Conservation (phyloP, 768 basidiomycete genomes). For the Lactarius pseudohatsudake region DNA sequence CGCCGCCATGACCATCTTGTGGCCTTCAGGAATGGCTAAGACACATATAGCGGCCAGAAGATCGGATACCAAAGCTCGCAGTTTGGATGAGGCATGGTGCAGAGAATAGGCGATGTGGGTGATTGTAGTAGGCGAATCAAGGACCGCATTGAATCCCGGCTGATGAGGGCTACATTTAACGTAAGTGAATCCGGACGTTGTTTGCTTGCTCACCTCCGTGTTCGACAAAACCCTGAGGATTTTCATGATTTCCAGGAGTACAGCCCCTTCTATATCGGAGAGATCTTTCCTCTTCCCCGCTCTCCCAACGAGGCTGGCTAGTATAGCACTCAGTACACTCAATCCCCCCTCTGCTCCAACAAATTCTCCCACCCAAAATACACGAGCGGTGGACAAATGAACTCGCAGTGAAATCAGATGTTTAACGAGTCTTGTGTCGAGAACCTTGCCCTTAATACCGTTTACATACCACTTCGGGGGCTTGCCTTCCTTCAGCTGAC, state of each 20-base stretch:
- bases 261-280: conserved; percentile 64
- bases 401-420: conserved; percentile 81
- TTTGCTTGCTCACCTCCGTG: conserved; percentile 60
- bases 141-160: conserved; percentile 70
- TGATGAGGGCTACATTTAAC: conserved; percentile 36
- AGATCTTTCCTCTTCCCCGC: conserved; percentile 60
- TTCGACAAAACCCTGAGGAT: conserved; percentile 83
- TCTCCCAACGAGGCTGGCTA: conserved; percentile 64
- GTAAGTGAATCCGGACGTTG: conserved; percentile 1
- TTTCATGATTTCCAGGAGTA: conserved; percentile 72
- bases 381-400: conserved; percentile 77
- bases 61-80: conserved; percentile 69
- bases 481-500: conserved; percentile 41
- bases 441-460: conserved; percentile 53
- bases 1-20: conserved; percentile 71
- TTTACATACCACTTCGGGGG: conserved; percentile 65
- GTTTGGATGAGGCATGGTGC: conserved; percentile 61
- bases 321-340: conserved; percentile 54
- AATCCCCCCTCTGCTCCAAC: conserved; percentile 65
- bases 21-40: conserved; percentile 67
- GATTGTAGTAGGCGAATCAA: conserved; percentile 62
- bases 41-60: conserved; percentile 83
- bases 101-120: conserved; percentile 74
- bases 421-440: conserved; percentile 65
- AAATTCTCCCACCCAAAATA: conserved; percentile 80